Conservation (phyloP, 1,284 basidiomycete species). For the Flammula alnicola region DNA sequence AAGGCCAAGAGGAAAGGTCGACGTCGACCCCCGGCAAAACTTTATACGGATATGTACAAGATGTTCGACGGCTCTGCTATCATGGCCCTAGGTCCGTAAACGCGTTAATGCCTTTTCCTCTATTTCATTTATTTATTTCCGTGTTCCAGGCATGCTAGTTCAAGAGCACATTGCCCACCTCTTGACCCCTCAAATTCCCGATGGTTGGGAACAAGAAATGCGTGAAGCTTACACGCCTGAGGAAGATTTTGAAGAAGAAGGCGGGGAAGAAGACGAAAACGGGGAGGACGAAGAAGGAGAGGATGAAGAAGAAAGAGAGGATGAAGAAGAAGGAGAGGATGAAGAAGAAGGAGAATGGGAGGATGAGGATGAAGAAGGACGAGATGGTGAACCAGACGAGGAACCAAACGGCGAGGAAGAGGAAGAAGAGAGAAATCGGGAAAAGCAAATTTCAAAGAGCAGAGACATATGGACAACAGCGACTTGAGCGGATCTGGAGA, state of each 20-base stretch:
- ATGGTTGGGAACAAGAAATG: slow-evolving; percentile 45
- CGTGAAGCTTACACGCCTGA: slow-evolving; percentile 14
- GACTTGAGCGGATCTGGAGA: no score
- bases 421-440: not conserved
- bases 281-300: slow-evolving; percentile 12
- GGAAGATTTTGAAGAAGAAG: slow-evolving; percentile 1
- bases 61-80: slow-evolving; percentile 73
- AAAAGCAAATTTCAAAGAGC: no score
- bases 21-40: slow-evolving; percentile 24
- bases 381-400: slow-evolving; percentile 9
- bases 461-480: no score
- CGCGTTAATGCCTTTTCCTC: not conserved
- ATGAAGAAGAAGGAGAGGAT: not conserved
- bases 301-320: slow-evolving; percentile 10
- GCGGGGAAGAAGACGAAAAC: slow-evolving; percentile 8
- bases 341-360: slow-evolving; percentile 2
- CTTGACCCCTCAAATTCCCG: slow-evolving; percentile 44
- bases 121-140: slow-evolving; percentile 1
- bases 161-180: slow-evolving; percentile 62
- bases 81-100: slow-evolving; percentile 64
- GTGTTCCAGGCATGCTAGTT: slow-evolving; percentile 61
- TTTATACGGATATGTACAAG: slow-evolving; percentile 71
- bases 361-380: slow-evolving; percentile 12
- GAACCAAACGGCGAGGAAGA: not conserved
- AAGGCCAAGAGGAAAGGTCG: slow-evolving; percentile 18